A percentile compares a stretch with the other conserved stretches of the same genome.
These are phyloP conservation scores for Mucor racemosus DNA, from an alignment of 371 early-diverging fungal species.

Conservation along the genomic window DNA sequence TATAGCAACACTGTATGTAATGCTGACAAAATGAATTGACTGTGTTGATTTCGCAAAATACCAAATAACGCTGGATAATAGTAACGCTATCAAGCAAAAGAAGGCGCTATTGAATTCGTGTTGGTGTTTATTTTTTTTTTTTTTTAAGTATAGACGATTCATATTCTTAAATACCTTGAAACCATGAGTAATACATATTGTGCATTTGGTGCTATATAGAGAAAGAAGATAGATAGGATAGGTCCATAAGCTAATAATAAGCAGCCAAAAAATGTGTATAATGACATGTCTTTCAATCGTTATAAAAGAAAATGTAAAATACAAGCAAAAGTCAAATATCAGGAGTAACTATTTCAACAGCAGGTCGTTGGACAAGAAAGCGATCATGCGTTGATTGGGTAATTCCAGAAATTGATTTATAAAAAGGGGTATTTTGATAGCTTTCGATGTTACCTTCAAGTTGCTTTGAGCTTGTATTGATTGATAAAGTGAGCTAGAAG, in stretches of 20 bases:
- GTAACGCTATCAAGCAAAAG: constrained; percentile 74
- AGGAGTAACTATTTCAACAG: no score
- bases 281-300: constrained; percentile 7
- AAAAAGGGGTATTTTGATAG: no score
- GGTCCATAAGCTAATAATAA: constrained; percentile 78
- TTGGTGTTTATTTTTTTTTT: background rate
- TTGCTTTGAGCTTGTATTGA: no score
- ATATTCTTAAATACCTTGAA: constrained; percentile 54
- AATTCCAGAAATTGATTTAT: no score
- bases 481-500: no score
- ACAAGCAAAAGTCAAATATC: no score
- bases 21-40: constrained; percentile 42
- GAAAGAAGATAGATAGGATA: constrained; percentile 70
- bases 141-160: background rate
- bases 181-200: constrained; percentile 74
- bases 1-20: constrained; percentile 63
- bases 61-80: constrained; percentile 76
- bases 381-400: no score
- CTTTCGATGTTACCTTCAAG: no score
- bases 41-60: constrained; percentile 51
- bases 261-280: constrained; percentile 71
- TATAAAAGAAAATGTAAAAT: no score
- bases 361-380: no score
- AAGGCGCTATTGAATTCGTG: constrained; percentile 61
- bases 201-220: constrained; percentile 68